These are phyloP conservation scores for Agapanthus africanus DNA, from an alignment of 106 monocot species.

Conservation along the genomic window DNA sequence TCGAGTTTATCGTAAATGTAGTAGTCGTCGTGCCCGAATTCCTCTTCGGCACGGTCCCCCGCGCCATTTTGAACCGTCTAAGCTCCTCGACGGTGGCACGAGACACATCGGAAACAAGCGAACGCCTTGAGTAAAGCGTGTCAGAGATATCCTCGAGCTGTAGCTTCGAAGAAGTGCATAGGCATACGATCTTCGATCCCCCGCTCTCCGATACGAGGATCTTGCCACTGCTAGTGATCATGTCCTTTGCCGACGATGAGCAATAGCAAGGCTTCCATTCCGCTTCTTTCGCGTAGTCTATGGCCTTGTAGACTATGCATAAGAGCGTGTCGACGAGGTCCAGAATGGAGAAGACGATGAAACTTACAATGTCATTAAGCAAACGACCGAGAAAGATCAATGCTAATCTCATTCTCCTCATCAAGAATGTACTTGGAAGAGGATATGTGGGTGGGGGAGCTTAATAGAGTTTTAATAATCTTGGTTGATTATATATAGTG, in stretches of 20 bases:
- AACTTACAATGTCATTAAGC: constrained; percentile 57
- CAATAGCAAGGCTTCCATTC: constrained; percentile 34
- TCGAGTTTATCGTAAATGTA: constrained; percentile 60
- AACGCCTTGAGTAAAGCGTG: constrained; percentile 68
- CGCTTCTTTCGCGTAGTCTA: constrained; percentile 13
- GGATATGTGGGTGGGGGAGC: not conserved
- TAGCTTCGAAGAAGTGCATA: constrained; percentile 46
- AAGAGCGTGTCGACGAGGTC: constrained; percentile 19
- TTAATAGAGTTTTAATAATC: not conserved
- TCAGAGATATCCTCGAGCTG: constrained; percentile 88
- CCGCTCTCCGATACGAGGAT: constrained; percentile 2
- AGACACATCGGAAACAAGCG: constrained; percentile 45
- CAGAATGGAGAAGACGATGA: constrained; percentile 30
- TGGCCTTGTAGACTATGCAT: constrained; percentile 19
- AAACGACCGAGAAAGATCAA: constrained; percentile 23
- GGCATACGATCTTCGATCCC: constrained; percentile 44
- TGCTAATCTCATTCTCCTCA: not conserved
- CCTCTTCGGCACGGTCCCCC: constrained; percentile 16
- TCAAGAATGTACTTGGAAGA: not conserved
- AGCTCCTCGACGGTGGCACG: constrained; percentile 37
- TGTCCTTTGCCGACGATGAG: constrained; percentile 10
- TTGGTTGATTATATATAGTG: not conserved
- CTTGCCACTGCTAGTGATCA: constrained; percentile 10
- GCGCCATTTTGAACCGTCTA: constrained; percentile 28
- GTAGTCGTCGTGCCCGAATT: constrained; percentile 25